A percentile compares a stretch with the other conserved stretches of the same genome.
These are phyloP conservation scores for Malus asiatica DNA, from an alignment of 306 rosid species.

Conservation along the genomic window DNA sequence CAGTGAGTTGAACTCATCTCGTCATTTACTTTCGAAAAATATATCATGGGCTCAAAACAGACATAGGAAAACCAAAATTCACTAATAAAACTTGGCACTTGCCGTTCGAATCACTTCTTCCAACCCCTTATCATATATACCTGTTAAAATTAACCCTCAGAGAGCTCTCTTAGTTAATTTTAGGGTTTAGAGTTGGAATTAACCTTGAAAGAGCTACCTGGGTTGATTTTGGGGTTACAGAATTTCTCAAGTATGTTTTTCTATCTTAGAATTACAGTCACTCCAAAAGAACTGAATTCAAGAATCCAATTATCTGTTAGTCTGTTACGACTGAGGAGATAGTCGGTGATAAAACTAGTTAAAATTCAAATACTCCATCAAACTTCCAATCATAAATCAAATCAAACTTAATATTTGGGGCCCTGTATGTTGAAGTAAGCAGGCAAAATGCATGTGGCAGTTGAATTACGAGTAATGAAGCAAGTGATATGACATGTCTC, in stretches of 20 bases:
- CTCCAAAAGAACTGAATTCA: not conserved
- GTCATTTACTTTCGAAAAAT: too few relatives aligned
- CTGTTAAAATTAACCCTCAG: not conserved
- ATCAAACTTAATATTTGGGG: not conserved
- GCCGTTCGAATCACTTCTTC: not conserved
- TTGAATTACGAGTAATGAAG: not conserved
- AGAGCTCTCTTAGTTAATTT: not conserved
- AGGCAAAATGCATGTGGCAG: not conserved
- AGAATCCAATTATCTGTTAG: too few relatives aligned
- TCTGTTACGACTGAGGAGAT: too few relatives aligned
- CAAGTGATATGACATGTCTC: not conserved
- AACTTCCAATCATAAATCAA: not conserved
- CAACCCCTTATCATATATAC: not conserved
- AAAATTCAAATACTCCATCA: not conserved
- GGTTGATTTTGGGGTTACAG: not conserved
- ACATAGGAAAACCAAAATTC: too few relatives aligned
- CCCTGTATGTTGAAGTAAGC: not conserved
- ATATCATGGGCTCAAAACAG: too few relatives aligned
- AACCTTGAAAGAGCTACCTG: not conserved
- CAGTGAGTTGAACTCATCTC: too few relatives aligned
- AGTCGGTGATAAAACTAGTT: too few relatives aligned
- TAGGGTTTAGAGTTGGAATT: not conserved
- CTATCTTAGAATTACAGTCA: not conserved
- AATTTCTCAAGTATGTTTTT: not conserved
- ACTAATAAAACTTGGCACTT: too few relatives aligned